These are phyloP conservation scores for Chenopodium album DNA, from an alignment of 148 eudicot species.

Conservation along the genomic window DNA sequence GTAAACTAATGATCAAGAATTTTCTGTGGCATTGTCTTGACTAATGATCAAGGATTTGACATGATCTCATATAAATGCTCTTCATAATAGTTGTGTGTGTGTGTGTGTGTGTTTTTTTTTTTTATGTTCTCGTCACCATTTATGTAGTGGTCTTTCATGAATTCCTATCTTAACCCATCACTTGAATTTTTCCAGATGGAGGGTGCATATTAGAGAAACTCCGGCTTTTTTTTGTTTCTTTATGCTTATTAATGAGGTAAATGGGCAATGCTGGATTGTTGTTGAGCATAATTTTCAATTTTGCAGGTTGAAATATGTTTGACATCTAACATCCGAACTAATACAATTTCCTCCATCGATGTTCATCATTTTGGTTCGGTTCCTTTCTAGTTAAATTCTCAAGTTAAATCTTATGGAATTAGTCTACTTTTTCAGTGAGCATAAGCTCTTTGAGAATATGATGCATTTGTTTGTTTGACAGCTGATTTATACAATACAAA, in stretches of 20 bases:
- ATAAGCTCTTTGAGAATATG: not conserved
- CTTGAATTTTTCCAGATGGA: too few species aligned
- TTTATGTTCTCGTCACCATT: too few species aligned
- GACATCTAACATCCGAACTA: constrained; percentile 91
- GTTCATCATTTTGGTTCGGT: constrained; percentile 89
- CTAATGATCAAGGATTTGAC: not conserved
- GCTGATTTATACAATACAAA: constrained; percentile 61
- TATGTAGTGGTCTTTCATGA: too few species aligned
- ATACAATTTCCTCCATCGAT: constrained; percentile 70
- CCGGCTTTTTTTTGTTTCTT: not conserved
- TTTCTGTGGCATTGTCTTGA: too few species aligned
- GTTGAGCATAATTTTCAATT: constrained; percentile 12
- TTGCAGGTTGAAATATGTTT: constrained; percentile 95
- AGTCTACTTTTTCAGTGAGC: not conserved
- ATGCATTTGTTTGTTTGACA: constrained; percentile 27
- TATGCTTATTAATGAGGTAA: not conserved
- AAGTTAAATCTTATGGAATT: not conserved
- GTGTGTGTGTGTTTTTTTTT: too few species aligned
- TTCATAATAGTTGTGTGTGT: too few species aligned
- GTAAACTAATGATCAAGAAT: not conserved
- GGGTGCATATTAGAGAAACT: not conserved
- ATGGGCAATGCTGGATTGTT: not conserved
- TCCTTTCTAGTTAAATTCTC: constrained; percentile 1
- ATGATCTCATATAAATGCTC: too few species aligned
- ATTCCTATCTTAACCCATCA: too few species aligned